Evolutionary conservation across 2,329 filamentous ascomycete species (phyloP).

Genomic region (Pyrenochaeta sp.): DNA sequence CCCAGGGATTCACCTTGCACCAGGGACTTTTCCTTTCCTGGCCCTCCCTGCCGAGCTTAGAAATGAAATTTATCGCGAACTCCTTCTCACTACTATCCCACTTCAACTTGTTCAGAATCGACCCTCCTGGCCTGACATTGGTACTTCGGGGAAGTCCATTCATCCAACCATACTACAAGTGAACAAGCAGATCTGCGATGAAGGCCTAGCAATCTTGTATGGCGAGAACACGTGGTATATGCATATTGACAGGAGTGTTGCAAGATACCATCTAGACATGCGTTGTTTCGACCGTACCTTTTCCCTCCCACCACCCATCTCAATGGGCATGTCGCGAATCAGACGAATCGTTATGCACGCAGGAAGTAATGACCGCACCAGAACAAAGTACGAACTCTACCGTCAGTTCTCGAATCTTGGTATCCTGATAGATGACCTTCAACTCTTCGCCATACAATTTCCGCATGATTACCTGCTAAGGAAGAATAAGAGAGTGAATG

Average conservation of each 20-base stretch:
- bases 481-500: conserved; percentile 2
- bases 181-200: background rate
- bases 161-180: background rate
- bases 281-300: background rate
- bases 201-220: background rate
- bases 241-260: background rate
- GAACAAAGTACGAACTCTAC: background rate
- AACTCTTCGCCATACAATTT: conserved; percentile 2
- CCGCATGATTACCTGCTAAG: background rate
- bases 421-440: background rate
- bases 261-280: background rate
- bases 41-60: background rate
- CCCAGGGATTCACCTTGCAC: background rate
- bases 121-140: background rate
- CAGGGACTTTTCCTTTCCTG: background rate
- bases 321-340: background rate
- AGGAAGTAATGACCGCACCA: background rate
- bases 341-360: background rate
- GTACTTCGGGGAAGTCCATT: background rate
- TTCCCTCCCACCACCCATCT: background rate
- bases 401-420: background rate
- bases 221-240: conserved; percentile 1
- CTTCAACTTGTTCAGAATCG: background rate
- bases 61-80: background rate
- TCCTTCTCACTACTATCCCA: conserved; percentile 1